Percentiles rank a stretch among this genome's conserved stretches.
Conservation (phyloP, 2,329 filamentous ascomycete genomes). For the Chaetothyriales sp. region DNA sequence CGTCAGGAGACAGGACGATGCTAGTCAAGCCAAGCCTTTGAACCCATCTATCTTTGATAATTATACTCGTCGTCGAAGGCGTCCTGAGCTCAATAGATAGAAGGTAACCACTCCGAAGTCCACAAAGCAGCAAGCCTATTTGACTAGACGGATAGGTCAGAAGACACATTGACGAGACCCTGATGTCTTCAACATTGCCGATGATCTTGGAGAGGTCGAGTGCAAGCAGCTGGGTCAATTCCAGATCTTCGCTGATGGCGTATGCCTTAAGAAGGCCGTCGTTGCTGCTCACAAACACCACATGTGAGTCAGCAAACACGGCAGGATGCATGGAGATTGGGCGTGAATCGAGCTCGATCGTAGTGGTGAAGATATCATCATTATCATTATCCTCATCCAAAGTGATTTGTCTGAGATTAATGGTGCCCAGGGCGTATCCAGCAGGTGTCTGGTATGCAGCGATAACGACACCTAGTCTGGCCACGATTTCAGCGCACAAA, state of each 20-base stretch:
- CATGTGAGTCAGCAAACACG: conserved; percentile 3
- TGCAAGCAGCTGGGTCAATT: conserved; percentile 3
- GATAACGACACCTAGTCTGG: background rate
- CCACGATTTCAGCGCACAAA: background rate
- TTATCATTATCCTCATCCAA: background rate
- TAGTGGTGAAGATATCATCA: background rate
- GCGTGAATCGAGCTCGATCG: background rate
- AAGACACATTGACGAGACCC: conserved; percentile 23
- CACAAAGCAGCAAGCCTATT: conserved; percentile 24
- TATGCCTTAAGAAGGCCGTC: conserved; percentile 25
- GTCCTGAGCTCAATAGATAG: conserved; percentile 22
- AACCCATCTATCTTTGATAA: background rate
- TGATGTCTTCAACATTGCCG: conserved; percentile 22
- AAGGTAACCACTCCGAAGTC: conserved; percentile 31
- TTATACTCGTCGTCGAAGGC: background rate
- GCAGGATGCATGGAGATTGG: background rate
- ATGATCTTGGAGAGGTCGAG: conserved; percentile 6
- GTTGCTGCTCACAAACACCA: conserved; percentile 28
- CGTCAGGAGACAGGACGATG: background rate
- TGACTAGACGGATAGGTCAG: conserved; percentile 6
- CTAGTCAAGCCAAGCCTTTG: background rate
- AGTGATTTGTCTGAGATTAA: background rate
- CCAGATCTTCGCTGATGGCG: conserved; percentile 12
- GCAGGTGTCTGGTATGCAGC: background rate
- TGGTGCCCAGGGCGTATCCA: background rate